Evolutionary conservation across 257 asterid genomes (phyloP).

Genomic region (Cynanchum wilfordii): DNA sequence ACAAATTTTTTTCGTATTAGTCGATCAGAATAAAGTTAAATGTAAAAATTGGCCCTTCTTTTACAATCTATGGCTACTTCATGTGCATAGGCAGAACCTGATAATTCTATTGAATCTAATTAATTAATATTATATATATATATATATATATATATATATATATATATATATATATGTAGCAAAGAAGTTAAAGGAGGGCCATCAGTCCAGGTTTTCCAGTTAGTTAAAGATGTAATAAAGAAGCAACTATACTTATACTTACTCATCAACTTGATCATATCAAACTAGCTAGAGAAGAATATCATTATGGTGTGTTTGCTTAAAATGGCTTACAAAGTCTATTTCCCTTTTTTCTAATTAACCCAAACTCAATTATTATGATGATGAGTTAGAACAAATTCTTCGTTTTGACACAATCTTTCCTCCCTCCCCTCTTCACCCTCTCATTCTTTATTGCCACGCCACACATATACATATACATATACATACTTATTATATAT

Average conservation of each 20-base stretch:
- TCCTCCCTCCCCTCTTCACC: slow-evolving; percentile 10
- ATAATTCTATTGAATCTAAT: no score
- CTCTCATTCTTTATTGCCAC: slow-evolving; percentile 23
- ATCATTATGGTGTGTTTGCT: slow-evolving; percentile 18
- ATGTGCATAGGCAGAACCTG: no score
- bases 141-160: no score
- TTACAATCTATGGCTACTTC: no score
- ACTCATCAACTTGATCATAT: background rate
- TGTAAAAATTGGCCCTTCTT: no score
- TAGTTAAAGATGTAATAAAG: slow-evolving; percentile 27
- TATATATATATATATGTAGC: background rate
- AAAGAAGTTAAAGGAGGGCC: slow-evolving; percentile 13
- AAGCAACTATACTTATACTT: slow-evolving; percentile 20
- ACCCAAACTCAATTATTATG: slow-evolving; percentile 13
- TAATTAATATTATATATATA: no score
- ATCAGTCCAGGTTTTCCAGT: slow-evolving; percentile 5
- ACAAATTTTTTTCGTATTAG: no score
- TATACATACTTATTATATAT: background rate
- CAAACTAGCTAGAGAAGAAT: background rate
- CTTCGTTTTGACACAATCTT: slow-evolving; percentile 15
- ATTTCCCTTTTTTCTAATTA: background rate
- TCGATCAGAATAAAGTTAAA: no score
- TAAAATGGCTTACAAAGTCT: slow-evolving; percentile 7
- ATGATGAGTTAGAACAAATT: background rate
- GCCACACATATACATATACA: background rate